Evolutionary conservation across 306 rosid genomes (phyloP).

Genomic region (Corylus americana): DNA sequence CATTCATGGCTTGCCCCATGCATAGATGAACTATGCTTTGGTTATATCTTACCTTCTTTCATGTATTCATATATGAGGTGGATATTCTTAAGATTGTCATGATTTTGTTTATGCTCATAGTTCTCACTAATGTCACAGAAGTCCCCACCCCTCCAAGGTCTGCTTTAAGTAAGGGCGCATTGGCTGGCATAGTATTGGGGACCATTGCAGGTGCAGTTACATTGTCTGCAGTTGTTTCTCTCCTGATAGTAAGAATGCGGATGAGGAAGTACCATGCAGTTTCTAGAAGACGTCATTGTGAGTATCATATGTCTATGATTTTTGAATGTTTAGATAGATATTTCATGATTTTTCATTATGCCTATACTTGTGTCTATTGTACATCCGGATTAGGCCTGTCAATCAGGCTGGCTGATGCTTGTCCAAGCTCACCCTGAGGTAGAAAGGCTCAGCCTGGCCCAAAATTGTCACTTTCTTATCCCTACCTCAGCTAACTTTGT

Average conservation of each 20-base stretch:
- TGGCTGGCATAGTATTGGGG: conserved; percentile 75
- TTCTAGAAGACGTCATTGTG: conserved; percentile 64
- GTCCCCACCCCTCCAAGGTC: conserved; percentile 29
- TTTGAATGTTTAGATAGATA: background rate
- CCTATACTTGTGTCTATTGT: background rate
- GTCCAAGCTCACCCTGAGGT: background rate
- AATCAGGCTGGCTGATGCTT: background rate
- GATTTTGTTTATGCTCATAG: conserved; percentile 21
- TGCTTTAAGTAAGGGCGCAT: conserved; percentile 60
- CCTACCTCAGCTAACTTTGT: background rate
- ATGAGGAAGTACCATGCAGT: conserved; percentile 34
- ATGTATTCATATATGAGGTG: conserved; percentile 5
- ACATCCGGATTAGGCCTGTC: background rate
- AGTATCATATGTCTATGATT: conserved; percentile 35
- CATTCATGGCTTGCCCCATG: too few species aligned
- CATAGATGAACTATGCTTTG: conserved; percentile 4
- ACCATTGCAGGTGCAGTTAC: conserved; percentile 63
- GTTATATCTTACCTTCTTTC: background rate
- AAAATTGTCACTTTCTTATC: background rate
- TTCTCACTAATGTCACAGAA: conserved; percentile 48
- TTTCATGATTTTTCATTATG: background rate
- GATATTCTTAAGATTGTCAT: conserved; percentile 4
- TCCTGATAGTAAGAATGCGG: conserved; percentile 55
- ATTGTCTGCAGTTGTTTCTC: conserved; percentile 61
- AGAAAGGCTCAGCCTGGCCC: background rate